phyloP scores from a whole-genome alignment of 2,329 filamentous ascomycete genomes.

The Mycosphaerelloides madeirae region DNA sequence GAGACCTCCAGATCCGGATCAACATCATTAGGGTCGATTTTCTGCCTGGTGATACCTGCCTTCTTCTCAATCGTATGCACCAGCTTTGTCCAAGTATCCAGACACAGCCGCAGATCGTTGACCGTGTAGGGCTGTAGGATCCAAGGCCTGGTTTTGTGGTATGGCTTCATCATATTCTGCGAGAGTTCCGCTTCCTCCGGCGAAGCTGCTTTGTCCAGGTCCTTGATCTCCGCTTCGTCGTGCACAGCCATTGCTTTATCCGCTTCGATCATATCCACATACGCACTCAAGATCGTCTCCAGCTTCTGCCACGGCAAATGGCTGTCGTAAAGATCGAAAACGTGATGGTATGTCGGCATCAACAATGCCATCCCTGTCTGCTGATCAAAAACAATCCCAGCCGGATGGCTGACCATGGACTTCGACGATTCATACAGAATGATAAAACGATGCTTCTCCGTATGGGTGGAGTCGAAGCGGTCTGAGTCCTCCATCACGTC shows the following conservation, averaged over 20 bases:
- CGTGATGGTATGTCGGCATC: constrained; percentile 33
- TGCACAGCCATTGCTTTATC: constrained; percentile 32
- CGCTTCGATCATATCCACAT: constrained; percentile 33
- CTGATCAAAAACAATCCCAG: constrained; percentile 31
- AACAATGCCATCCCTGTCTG: constrained; percentile 27
- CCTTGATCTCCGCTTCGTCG: constrained; percentile 20
- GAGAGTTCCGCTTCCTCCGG: constrained; percentile 13
- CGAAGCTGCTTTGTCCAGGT: constrained; percentile 9
- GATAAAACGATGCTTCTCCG: constrained; percentile 29
- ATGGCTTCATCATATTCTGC: constrained; percentile 15
- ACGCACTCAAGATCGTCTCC: constrained; percentile 31
- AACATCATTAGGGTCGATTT: constrained; percentile 10
- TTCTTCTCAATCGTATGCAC: constrained; percentile 28
- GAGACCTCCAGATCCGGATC: constrained; percentile 16
- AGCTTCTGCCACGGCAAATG: constrained; percentile 33
- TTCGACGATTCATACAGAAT: constrained; percentile 28
- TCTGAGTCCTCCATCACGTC: constrained; percentile 29
- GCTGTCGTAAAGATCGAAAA: constrained; percentile 28
- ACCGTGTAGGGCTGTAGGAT: constrained; percentile 31
- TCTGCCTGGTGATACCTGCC: constrained; percentile 17
- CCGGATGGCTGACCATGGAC: constrained; percentile 29
- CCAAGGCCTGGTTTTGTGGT: constrained; percentile 30
- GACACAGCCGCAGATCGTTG: constrained; percentile 26
- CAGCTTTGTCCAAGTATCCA: constrained; percentile 28
- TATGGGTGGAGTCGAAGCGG: constrained; percentile 15